These are phyloP conservation scores for Russula brevipes DNA, from an alignment of 768 basidiomycete genomes.

Conservation along the genomic window DNA sequence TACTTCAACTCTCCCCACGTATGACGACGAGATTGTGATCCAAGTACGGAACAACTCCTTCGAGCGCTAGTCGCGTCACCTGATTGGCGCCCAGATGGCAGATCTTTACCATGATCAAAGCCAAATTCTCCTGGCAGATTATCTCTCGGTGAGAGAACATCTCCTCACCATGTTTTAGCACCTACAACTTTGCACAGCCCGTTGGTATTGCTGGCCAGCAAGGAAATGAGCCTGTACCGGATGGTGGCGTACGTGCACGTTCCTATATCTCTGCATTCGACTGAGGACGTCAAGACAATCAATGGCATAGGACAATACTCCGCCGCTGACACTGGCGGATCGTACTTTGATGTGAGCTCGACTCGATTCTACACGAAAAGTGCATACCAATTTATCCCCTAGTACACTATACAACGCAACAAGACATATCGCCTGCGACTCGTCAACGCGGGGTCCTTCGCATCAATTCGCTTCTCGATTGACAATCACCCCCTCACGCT, in stretches of 20 bases:
- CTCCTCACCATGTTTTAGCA: not conserved
- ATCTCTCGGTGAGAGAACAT: constrained; percentile 27
- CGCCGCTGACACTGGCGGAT: constrained; percentile 28
- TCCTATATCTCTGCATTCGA: not conserved
- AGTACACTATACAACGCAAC: constrained; percentile 36
- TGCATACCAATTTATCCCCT: not conserved
- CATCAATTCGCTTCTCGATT: constrained; percentile 42
- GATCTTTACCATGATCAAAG: constrained; percentile 34
- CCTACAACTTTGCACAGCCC: constrained; percentile 24
- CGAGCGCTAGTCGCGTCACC: not conserved
- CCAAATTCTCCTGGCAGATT: constrained; percentile 26
- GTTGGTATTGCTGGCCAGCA: constrained; percentile 31
- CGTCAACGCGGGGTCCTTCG: constrained; percentile 45
- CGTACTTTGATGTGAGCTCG: constrained; percentile 29
- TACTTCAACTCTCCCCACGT: constrained; percentile 32
- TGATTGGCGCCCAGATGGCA: constrained; percentile 33
- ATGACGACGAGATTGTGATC: constrained; percentile 38
- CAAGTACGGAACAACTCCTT: not conserved
- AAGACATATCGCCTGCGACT: constrained; percentile 44
- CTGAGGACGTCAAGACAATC: constrained; percentile 26
- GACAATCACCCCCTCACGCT: constrained; percentile 44
- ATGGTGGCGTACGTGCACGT: constrained; percentile 29
- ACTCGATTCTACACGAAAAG: not conserved
- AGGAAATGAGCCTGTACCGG: constrained; percentile 35
- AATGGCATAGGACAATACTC: constrained; percentile 35